phyloP scores from a whole-genome alignment of 345 rosid species.

The Rhizophora mangle region DNA sequence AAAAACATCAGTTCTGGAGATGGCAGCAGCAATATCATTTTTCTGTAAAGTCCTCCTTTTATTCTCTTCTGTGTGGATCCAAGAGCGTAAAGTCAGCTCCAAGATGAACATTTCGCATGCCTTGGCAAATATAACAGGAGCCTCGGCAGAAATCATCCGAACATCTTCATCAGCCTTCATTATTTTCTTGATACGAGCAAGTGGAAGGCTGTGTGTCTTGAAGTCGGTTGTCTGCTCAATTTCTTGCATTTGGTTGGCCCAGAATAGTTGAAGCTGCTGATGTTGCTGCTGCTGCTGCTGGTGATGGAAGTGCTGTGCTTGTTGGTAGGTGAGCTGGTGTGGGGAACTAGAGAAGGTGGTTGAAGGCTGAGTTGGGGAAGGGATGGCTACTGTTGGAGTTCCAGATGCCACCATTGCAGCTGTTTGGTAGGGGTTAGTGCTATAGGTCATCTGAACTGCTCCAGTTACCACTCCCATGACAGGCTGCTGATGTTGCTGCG shows the following conservation, averaged over 20 bases:
- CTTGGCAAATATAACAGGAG: conserved; percentile 44
- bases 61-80: conserved; percentile 50
- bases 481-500: conserved; percentile 37
- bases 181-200: conserved; percentile 45
- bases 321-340: conserved; percentile 40
- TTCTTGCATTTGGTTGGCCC: conserved; percentile 45
- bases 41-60: conserved; percentile 45
- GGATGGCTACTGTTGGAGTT: conserved; percentile 37
- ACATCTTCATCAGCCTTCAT: conserved; percentile 51
- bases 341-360: conserved; percentile 27
- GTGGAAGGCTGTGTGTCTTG: conserved; percentile 46
- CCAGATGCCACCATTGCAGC: conserved; percentile 47
- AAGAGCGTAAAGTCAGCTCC: conserved; percentile 45
- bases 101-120: conserved; percentile 50
- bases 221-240: conserved; percentile 39
- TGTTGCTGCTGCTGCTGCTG: conserved; percentile 46
- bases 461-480: conserved; percentile 45
- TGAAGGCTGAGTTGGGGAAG: conserved; percentile 37
- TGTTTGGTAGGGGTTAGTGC: conserved; percentile 45
- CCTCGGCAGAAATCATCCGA: conserved; percentile 49
- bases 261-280: conserved; percentile 43
- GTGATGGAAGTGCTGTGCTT: conserved; percentile 44
- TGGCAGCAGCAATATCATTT: conserved; percentile 47
- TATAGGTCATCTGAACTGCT: conserved; percentile 43
- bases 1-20: conserved; percentile 44